Percentiles rank a stretch among this genome's conserved stretches.
These are phyloP conservation scores for Teunomyces barrocoloradensis DNA, from an alignment of 805 yeast species.

Conservation along the genomic window DNA sequence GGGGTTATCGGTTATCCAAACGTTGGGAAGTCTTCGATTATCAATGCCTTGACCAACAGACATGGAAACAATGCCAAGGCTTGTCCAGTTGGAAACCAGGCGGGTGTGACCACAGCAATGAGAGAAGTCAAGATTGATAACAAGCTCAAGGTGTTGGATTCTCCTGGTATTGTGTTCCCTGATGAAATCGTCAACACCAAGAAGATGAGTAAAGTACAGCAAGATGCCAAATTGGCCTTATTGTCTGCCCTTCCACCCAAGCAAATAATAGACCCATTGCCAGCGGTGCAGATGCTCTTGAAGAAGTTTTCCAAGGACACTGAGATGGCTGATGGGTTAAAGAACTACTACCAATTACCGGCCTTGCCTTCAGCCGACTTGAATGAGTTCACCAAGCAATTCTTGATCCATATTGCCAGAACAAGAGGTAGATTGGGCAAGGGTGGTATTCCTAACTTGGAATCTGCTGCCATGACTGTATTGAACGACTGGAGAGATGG, in stretches of 20 bases:
- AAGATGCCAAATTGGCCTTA: constrained; percentile 85
- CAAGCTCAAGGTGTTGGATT: constrained; percentile 83
- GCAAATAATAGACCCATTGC: constrained; percentile 76
- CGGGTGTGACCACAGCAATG: constrained; percentile 92
- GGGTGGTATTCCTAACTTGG: constrained; percentile 90
- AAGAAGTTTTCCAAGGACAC: constrained; percentile 71
- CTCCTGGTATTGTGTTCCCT: constrained; percentile 98
- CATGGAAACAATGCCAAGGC: constrained; percentile 71
- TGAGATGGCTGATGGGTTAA: constrained; percentile 76
- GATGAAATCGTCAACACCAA: constrained; percentile 42
- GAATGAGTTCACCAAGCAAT: constrained; percentile 77
- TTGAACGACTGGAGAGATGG: constrained; percentile 98
- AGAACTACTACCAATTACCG: constrained; percentile 73
- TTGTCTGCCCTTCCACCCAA: constrained; percentile 89
- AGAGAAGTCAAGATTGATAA: constrained; percentile 91
- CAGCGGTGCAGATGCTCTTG: constrained; percentile 74
- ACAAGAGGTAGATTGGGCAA: constrained; percentile 86
- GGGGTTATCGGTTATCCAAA: constrained; percentile 98
- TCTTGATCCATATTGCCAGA: constrained; percentile 90
- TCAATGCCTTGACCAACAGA: constrained; percentile 81
- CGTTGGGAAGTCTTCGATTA: constrained; percentile 94
- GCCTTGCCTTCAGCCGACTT: constrained; percentile 70
- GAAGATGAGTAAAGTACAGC: constrained; percentile 54
- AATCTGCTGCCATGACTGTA: constrained; percentile 77
- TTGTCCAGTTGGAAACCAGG: constrained; percentile 96